Evolutionary conservation across 768 basidiomycete species (phyloP).

Genomic region (Tylopilus intermedius): DNA sequence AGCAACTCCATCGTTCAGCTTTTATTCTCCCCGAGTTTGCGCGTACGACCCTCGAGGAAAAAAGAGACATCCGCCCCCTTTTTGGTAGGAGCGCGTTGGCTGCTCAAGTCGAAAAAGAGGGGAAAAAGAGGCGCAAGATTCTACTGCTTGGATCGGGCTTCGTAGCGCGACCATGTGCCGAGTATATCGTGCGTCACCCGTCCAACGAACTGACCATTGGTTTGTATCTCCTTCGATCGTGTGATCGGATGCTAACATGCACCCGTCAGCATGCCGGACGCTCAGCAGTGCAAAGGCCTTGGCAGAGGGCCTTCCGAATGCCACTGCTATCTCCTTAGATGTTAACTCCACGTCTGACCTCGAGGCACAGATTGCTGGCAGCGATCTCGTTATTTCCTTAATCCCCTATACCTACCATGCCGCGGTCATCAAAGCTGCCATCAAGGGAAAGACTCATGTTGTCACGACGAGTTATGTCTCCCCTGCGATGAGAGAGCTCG

Average conservation of each 20-base stretch:
- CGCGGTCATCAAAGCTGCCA: constrained; percentile 81
- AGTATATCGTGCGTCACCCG: constrained; percentile 81
- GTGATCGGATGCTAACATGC: neutral
- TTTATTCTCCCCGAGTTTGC: constrained; percentile 92
- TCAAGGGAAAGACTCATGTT: constrained; percentile 81
- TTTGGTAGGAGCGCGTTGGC: constrained; percentile 63
- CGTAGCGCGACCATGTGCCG: constrained; percentile 90
- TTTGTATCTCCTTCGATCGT: constrained; percentile 28
- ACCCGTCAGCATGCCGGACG: constrained; percentile 73
- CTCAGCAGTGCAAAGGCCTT: constrained; percentile 71
- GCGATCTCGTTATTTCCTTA: constrained; percentile 92
- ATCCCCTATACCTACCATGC: constrained; percentile 93
- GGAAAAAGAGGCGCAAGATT: constrained; percentile 54
- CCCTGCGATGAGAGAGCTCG: constrained; percentile 83
- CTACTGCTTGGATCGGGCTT: constrained; percentile 91
- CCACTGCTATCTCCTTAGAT: constrained; percentile 76
- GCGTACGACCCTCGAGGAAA: constrained; percentile 66
- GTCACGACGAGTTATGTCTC: constrained; percentile 96
- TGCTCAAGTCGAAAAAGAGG: constrained; percentile 38
- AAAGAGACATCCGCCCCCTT: constrained; percentile 62
- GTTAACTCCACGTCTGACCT: constrained; percentile 67
- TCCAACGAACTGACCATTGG: constrained; percentile 83
- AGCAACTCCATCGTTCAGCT: constrained; percentile 69
- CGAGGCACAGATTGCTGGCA: constrained; percentile 75
- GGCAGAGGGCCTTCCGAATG: constrained; percentile 58